Evolutionary conservation across 78 protist species (phyloP), one percentile per base, ranked within the genome.

Genomic region (Dictyostelium purpureum): DNA sequence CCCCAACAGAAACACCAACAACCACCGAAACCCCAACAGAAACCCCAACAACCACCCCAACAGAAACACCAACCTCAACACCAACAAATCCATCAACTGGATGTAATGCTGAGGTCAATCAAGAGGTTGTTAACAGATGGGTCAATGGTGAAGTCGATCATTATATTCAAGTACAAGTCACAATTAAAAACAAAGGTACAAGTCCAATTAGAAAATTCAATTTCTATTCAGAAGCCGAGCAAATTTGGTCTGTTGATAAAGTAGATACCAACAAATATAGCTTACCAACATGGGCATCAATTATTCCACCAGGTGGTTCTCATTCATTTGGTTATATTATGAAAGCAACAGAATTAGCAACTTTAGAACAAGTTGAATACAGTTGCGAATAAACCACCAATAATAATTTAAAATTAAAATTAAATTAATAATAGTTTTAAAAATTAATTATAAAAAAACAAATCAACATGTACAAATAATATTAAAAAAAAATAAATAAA

Each of bases 121-220:
- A 79, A 66, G 21, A 33, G 16, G 43, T 83, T 35, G 28, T 43
- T 0, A 45, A 28, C 1, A 40, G 52, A 42, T 83, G 90, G 90
- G 28, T 43, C 12, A 66, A 71, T 28, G 45, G 51, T 28, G 90
- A 57, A 43, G 67, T 40, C 1, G 45, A 47, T 19, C 81, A 21
- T 24, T 54, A 54, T 18, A 42, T 16, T 14, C 71, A 54, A 40
- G 43, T 83, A 7, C 14, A 56, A 31, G 90, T 42, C 0, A 83
- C 66, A 2, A 42, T 83, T 71, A 31, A 6, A 11, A 83, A 83
- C 33, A 61, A 42, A 52, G 90, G 90, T 56, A 26, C 90, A n/a
- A 70, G 14, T n/a, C 45, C 81, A 75, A 51, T 75, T 0, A 28
- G 24, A 0, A 33, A 38, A 2, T 51, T 75, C 24, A 51, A 14